These are phyloP conservation scores for Debaryomyces psychrophilus DNA, from an alignment of 1,139 yeast genomes.

Conservation along the genomic window DNA sequence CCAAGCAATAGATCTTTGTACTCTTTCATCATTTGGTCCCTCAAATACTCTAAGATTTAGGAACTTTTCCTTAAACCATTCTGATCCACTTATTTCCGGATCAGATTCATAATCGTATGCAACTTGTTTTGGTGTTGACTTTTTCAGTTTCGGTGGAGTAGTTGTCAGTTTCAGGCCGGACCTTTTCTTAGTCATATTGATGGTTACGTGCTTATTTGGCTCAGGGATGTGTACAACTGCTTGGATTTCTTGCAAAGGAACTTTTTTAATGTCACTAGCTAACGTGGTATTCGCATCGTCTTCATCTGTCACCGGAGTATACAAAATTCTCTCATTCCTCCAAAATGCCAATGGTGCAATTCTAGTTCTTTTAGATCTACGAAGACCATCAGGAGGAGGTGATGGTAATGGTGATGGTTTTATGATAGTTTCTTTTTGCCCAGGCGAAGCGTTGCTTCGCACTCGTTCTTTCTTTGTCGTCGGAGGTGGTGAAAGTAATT, in stretches of 20 bases:
- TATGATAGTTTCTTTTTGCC: conserved; percentile 13
- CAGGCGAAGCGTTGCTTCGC: not conserved
- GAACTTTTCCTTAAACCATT: conserved; percentile 56
- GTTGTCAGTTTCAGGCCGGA: conserved; percentile 18
- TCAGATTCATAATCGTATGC: conserved; percentile 41
- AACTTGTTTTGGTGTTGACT: conserved; percentile 15
- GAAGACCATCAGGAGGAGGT: conserved; percentile 49
- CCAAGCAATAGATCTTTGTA: conserved; percentile 63
- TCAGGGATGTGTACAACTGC: conserved; percentile 58
- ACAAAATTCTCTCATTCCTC: conserved; percentile 79
- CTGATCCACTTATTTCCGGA: conserved; percentile 52
- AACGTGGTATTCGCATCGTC: conserved; percentile 41
- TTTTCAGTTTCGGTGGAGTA: conserved; percentile 18
- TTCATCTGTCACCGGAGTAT: conserved; percentile 50
- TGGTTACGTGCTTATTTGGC: conserved; percentile 11
- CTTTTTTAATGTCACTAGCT: conserved; percentile 35
- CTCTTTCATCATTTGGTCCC: conserved; percentile 52
- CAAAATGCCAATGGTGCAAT: conserved; percentile 81
- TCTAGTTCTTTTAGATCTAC: conserved; percentile 63
- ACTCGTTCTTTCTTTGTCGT: conserved; percentile 16
- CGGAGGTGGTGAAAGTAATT: conserved; percentile 26
- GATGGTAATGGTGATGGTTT: conserved; percentile 46
- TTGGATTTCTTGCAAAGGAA: conserved; percentile 61
- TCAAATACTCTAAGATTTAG: conserved; percentile 56
- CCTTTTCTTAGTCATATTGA: conserved; percentile 13